Evolutionary conservation across 305 asterid genomes (phyloP).

Genomic region (Fraxinus greggii): DNA sequence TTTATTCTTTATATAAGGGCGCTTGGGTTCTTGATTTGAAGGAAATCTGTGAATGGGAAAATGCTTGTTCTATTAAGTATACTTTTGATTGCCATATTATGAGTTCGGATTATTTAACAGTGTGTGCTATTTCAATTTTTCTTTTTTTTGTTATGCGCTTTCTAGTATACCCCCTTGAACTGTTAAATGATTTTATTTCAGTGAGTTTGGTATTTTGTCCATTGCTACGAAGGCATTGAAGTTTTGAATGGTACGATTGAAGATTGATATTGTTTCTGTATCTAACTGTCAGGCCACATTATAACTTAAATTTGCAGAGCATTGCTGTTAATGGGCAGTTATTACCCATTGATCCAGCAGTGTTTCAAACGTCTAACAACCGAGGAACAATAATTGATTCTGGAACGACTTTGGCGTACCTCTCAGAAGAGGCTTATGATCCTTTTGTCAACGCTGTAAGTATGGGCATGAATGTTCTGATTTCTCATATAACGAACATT

Average conservation of each 20-base stretch:
- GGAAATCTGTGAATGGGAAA: not conserved
- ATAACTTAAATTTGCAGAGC: constrained; percentile 48
- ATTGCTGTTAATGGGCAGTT: constrained; percentile 50
- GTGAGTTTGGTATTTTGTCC: not conserved
- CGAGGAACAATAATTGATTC: constrained; percentile 59
- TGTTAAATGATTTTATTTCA: not conserved
- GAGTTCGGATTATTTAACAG: not conserved
- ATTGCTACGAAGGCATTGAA: not conserved
- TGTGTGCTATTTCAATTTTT: not conserved
- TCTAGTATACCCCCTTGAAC: not conserved
- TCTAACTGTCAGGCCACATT: constrained; percentile 46
- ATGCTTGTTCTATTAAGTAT: not conserved
- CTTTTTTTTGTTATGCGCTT: not conserved
- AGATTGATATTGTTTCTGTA: not conserved
- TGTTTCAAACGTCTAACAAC: constrained; percentile 40
- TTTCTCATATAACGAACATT: not conserved
- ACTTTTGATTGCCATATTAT: not conserved
- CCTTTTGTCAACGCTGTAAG: constrained; percentile 43
- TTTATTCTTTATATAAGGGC: not conserved
- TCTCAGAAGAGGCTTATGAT: constrained; percentile 51
- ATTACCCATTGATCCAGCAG: constrained; percentile 42
- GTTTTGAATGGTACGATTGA: not conserved
- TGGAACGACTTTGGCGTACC: constrained; percentile 63
- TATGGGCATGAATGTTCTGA: not conserved
- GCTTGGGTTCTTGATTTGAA: not conserved